These are phyloP conservation scores for Colletotrichum eleusines DNA, from an alignment of 2,329 filamentous ascomycete species.

Conservation along the genomic window DNA sequence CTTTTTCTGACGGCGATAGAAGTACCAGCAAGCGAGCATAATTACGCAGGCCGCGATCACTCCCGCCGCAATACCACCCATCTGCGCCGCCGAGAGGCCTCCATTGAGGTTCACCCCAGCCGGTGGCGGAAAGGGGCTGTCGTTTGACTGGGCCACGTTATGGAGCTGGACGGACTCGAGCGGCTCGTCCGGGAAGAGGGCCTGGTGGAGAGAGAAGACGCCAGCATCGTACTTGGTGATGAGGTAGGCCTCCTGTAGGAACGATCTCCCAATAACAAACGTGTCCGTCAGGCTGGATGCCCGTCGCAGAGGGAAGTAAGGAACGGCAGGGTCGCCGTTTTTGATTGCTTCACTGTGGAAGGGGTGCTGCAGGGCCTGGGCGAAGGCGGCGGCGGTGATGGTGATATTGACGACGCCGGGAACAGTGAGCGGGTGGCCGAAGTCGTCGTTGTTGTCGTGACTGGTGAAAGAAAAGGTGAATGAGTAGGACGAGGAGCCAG, in stretches of 20 bases:
- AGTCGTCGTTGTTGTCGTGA: slow-evolving; percentile 64
- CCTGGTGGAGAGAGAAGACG: slow-evolving; percentile 68
- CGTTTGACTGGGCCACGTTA: slow-evolving; percentile 56
- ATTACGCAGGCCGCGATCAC: slow-evolving; percentile 50
- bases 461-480: slow-evolving; percentile 71
- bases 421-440: slow-evolving; percentile 61
- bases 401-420: slow-evolving; percentile 69
- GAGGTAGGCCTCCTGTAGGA: slow-evolving; percentile 77
- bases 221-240: slow-evolving; percentile 67
- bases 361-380: slow-evolving; percentile 62
- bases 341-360: slow-evolving; percentile 58
- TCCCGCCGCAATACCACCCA: slow-evolving; percentile 61
- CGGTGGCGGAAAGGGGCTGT: slow-evolving; percentile 60
- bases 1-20: slow-evolving; percentile 52
- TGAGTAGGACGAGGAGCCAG: slow-evolving; percentile 55
- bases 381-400: slow-evolving; percentile 63
- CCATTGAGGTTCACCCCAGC: slow-evolving; percentile 29
- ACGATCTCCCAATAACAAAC: slow-evolving; percentile 74
- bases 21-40: slow-evolving; percentile 48
- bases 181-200: slow-evolving; percentile 61
- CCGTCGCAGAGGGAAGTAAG: slow-evolving; percentile 76
- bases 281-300: slow-evolving; percentile 59
- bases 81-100: slow-evolving; percentile 56
- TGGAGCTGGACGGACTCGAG: slow-evolving; percentile 55
- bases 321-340: slow-evolving; percentile 59